Conservation (phyloP, 2,329 filamentous ascomycete genomes). For the Penicillium occitanis region DNA sequence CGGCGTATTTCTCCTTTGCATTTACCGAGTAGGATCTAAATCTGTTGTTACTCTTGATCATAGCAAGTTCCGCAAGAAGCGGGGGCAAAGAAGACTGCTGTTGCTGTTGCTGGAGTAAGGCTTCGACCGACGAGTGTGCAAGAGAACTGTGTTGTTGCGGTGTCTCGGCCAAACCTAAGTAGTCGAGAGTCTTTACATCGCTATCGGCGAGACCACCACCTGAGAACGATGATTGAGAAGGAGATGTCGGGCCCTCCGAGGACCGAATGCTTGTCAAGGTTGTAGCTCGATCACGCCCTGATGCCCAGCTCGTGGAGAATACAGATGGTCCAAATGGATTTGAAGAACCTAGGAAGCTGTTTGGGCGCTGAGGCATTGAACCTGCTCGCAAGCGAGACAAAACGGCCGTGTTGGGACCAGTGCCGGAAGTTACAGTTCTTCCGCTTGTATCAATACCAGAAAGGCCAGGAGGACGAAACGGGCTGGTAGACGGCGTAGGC, state of each 20-base stretch:
- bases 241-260: constrained; percentile 81
- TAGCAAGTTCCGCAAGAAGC: constrained; percentile 72
- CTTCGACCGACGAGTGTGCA: constrained; percentile 59
- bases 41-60: constrained; percentile 76
- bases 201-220: constrained; percentile 80
- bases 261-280: constrained; percentile 90
- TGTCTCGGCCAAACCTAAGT: constrained; percentile 90
- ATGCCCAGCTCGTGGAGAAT: constrained; percentile 83
- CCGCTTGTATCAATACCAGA: constrained; percentile 43
- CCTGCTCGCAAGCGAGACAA: constrained; percentile 85
- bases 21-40: constrained; percentile 98
- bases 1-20: constrained; percentile 94
- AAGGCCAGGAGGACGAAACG: constrained; percentile 67
- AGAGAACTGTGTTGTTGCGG: constrained; percentile 77
- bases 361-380: constrained; percentile 87
- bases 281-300: constrained; percentile 75
- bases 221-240: constrained; percentile 81
- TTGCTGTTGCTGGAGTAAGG: constrained; percentile 48
- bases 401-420: constrained; percentile 65
- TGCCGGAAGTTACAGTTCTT: constrained; percentile 44
- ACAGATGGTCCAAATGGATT: constrained; percentile 83
- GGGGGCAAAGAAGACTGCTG: constrained; percentile 55
- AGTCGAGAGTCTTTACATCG: constrained; percentile 91
- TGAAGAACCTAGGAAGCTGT: constrained; percentile 56
- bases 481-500: constrained; percentile 81